These are phyloP conservation scores for Cucurbita maxima DNA, from an alignment of 306 rosid genomes.

Conservation along the genomic window DNA sequence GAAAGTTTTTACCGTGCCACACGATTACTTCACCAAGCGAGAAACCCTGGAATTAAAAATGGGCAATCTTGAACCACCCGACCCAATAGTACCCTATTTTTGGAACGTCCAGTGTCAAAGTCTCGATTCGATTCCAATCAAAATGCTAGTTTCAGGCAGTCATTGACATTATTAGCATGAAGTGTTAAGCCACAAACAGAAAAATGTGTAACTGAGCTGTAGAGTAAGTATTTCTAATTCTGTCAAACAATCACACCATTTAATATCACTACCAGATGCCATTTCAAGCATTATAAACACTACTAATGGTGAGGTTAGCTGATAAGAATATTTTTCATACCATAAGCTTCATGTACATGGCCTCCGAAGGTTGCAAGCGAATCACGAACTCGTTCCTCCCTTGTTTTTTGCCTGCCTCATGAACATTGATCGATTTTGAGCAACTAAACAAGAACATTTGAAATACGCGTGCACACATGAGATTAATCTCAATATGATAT, in stretches of 20 bases:
- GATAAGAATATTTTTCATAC: background rate
- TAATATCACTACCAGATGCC: background rate
- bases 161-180: background rate
- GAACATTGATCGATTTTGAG: constrained; percentile 3
- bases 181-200: background rate
- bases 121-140: background rate
- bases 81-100: too few species aligned
- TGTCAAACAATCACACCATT: background rate
- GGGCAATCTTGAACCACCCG: too few species aligned
- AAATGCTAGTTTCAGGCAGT: background rate
- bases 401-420: constrained; percentile 62
- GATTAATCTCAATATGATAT: too few species aligned
- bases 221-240: background rate
- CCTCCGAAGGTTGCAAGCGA: constrained; percentile 13
- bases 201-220: background rate
- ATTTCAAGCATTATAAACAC: background rate
- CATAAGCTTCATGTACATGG: constrained; percentile 14
- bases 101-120: too few species aligned
- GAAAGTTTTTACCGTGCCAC: too few species aligned
- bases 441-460: background rate
- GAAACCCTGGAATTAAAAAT: too few species aligned
- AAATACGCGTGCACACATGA: too few species aligned
- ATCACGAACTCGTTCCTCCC: constrained; percentile 28
- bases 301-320: background rate
- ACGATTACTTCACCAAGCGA: too few species aligned